Evolutionary conservation across 192 early-diverging fungal species (phyloP), one percentile per base, ranked within the genome.

Genomic region (Lobosporangium transversale): DNA sequence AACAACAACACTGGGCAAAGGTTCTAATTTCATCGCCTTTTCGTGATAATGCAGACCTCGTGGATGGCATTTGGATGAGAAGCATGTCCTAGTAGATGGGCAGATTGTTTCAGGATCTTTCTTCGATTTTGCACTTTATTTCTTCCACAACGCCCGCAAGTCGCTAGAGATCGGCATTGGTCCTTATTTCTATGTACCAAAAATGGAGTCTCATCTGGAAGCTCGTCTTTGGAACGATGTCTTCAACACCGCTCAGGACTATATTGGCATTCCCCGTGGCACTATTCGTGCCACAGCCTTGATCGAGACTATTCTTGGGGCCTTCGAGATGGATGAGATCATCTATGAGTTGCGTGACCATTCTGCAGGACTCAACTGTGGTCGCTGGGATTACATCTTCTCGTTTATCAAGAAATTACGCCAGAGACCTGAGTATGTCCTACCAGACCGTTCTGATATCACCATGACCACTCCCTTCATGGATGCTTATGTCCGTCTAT

Each of bases 351-450:
- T 98, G 49, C 95, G 97, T 81, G 92, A 98, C 93, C 97, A 98
- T 87, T 98, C 97, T 36, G 90, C 95, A n/a, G 97, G 97, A 8
- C 88, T 98, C 48, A 98, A 98, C 94, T 98, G 97, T 86, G 97
- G 97, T 49, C 90, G 97, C 50, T 98, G 97, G 97, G 97, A 98
- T 86, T 98, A 98, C 87, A 98, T 98, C 84, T 98, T 98, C 83
- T 94, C 93, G 12, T 90, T 94, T 70, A 98, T 98, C 89, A 98
- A 98, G 86, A 94, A 95, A 86, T 90, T 98, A 87, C 91, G 94
- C 47, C 87, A 93, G 81, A 84, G 95, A 80, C 87, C 92, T 65
- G 86, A 89, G 48, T 96, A 89, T 73, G 85, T 95, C 43, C 85
- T 98, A 33, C 97, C 97, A 45, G 90, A 97, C 79, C 95, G 97